Evolutionary conservation across 768 basidiomycete species (phyloP), one percentile per base, ranked within the genome.

Genomic region (Suillus luteus): DNA sequence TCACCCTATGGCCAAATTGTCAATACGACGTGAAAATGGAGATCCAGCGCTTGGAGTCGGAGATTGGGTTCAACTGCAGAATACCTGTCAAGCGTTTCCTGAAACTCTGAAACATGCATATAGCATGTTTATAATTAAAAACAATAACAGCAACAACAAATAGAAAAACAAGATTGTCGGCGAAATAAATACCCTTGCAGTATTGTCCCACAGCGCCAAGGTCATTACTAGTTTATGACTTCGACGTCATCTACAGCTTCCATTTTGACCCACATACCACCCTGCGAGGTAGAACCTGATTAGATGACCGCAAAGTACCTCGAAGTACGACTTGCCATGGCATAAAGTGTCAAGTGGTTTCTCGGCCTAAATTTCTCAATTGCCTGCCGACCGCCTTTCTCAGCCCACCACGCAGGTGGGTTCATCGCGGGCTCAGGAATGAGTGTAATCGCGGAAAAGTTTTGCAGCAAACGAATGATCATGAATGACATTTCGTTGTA

Each of bases 251-350:
- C 74, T 1, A 65, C 70, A 51, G 74, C 69, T 22, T 68, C 70
- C 82, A 82, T 80, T 61, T 71, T 79, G 37, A 81, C 75, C 82
- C 83, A 83, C 24, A 83, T 64, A 12, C 83, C 82, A 1, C 81
- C 81, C 81, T 82, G 46, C 1, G n/a, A 55, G 24, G 15, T 10
- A 59, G 52, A 33, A 41, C 6, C 11, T 43, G 37, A 19, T 22
- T 19, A 22, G 12, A 37, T 40, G 40, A 0, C 55, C 24, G 17
- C 22, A 10, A 52, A 49, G 1, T 1, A 1, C 37, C 27, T 44
- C 12, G 19, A 35, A 48, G 38, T 43, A 19, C 14, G 5, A 33
- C 79, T 57, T 65, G 81, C 80, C 75, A 79, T 72, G 19, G 78
- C 72, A 35, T 76, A 76, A 64, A 78, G 54, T 1, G 76, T 78